Percentiles rank a stretch among this genome's conserved stretches.
phyloP scores from a whole-genome alignment of 805 yeast species.

The Barnettozyma salicaria region DNA sequence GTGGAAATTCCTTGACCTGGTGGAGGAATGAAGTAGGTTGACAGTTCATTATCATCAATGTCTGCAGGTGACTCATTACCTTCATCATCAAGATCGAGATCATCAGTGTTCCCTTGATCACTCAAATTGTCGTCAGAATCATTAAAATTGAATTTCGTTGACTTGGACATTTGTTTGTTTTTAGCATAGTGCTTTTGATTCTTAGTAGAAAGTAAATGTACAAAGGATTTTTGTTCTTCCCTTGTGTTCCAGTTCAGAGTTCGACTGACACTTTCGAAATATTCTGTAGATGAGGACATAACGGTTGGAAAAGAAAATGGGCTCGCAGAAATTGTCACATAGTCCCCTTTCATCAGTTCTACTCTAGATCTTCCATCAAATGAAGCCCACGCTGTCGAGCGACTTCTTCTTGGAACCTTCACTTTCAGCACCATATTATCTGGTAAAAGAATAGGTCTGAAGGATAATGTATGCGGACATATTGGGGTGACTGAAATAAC shows the following conservation, averaged over 20 bases:
- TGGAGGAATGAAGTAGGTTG: constrained; percentile 23
- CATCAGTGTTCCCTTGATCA: constrained; percentile 13
- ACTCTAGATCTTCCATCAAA: constrained; percentile 90
- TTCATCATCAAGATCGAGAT: constrained; percentile 16
- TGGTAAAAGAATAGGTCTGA: constrained; percentile 86
- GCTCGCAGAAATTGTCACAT: constrained; percentile 77
- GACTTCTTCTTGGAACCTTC: constrained; percentile 71
- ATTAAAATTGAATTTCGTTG: constrained; percentile 23
- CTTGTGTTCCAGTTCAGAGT: constrained; percentile 92
- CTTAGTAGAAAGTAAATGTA: constrained; percentile 51
- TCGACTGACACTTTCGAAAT: constrained; percentile 78
- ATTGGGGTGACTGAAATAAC: constrained; percentile 93
- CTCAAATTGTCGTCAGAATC: constrained; percentile 21
- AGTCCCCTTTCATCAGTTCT: constrained; percentile 77
- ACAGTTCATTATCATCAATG: constrained; percentile 24
- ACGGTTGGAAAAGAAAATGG: constrained; percentile 95
- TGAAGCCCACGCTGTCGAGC: constrained; percentile 95
- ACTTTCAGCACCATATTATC: constrained; percentile 86
- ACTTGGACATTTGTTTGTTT: constrained; percentile 20
- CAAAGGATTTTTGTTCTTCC: constrained; percentile 80
- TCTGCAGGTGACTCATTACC: constrained; percentile 25
- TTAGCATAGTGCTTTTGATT: constrained; percentile 41
- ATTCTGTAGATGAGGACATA: constrained; percentile 62
- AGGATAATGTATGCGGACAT: constrained; percentile 91
- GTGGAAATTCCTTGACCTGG: constrained; percentile 26